Conservation (phyloP, 2,329 filamentous ascomycete species). For the Scytalidium lignicola region DNA sequence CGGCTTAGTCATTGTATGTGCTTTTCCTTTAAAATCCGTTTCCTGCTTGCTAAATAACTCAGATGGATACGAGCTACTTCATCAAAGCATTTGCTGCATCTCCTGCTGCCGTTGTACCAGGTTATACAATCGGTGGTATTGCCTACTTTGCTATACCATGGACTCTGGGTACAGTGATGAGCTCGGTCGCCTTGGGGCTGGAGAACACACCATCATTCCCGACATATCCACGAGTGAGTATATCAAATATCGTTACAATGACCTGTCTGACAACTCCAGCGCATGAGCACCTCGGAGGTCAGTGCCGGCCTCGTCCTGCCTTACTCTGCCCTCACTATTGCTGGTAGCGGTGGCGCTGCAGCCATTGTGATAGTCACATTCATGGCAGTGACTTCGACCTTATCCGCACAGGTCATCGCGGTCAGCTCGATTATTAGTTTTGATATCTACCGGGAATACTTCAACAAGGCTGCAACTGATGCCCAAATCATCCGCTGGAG, state of each 20-base stretch:
- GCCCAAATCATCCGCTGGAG: conserved; percentile 45
- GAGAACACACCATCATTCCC: conserved; percentile 46
- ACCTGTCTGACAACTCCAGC: conserved; percentile 12
- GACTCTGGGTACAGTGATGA: conserved; percentile 46
- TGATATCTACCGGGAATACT: conserved; percentile 78
- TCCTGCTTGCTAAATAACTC: neutral
- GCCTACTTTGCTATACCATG: conserved; percentile 51
- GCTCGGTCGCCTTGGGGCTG: conserved; percentile 41
- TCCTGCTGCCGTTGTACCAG: conserved; percentile 42
- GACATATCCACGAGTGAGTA: conserved; percentile 44
- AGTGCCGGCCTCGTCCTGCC: conserved; percentile 65
- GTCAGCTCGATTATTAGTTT: conserved; percentile 82
- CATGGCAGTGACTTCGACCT: conserved; percentile 75
- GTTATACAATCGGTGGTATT: conserved; percentile 46
- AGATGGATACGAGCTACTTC: conserved; percentile 49
- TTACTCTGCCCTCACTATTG: conserved; percentile 63
- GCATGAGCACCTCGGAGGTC: conserved; percentile 56
- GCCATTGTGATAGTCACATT: conserved; percentile 65
- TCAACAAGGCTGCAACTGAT: conserved; percentile 63
- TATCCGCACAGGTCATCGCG: conserved; percentile 76
- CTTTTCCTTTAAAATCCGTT: neutral
- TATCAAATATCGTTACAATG: no score
- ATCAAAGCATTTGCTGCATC: conserved; percentile 46
- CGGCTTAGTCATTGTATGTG: conserved; percentile 42
- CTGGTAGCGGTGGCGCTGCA: conserved; percentile 65